Evolutionary conservation across 2,329 filamentous ascomycete genomes (phyloP).

Genomic region (Talaromyces sp.): DNA sequence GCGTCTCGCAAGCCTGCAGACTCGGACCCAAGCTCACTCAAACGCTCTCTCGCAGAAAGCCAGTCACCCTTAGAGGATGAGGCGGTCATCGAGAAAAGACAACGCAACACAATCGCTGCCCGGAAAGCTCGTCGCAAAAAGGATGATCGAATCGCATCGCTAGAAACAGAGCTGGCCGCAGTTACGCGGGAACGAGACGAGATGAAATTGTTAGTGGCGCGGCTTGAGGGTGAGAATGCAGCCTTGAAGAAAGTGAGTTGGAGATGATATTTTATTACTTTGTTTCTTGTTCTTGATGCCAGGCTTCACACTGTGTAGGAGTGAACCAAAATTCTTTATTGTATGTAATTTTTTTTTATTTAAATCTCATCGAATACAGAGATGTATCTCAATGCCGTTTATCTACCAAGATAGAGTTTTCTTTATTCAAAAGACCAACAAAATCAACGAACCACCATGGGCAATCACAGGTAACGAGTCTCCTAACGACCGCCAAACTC

Average conservation of each 20-base stretch:
- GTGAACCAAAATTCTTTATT: neutral
- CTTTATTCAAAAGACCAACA: neutral
- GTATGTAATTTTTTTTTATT: neutral
- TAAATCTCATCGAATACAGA: neutral
- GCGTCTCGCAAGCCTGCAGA: neutral
- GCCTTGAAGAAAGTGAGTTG: slow-evolving; percentile 50
- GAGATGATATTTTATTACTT: neutral
- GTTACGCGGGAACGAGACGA: slow-evolving; percentile 60
- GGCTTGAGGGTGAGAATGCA: slow-evolving; percentile 61
- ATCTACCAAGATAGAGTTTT: neutral
- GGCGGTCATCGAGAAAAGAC: slow-evolving; percentile 47
- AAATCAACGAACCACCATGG: neutral
- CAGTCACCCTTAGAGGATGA: neutral
- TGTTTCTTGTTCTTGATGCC: neutral
- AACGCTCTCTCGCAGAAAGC: neutral
- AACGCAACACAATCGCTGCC: slow-evolving; percentile 66
- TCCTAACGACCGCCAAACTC: no score
- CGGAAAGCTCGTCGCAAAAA: slow-evolving; percentile 67
- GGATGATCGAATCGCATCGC: slow-evolving; percentile 58
- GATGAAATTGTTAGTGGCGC: slow-evolving; percentile 56
- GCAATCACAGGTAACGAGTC: no score
- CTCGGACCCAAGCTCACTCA: neutral
- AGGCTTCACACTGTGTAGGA: neutral
- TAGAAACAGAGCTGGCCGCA: slow-evolving; percentile 56
- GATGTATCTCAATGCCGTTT: neutral